Evolutionary conservation across 192 early-diverging fungal genomes (phyloP), one percentile per base, ranked within the genome.

Genomic region (Entomortierella chlamydospora): DNA sequence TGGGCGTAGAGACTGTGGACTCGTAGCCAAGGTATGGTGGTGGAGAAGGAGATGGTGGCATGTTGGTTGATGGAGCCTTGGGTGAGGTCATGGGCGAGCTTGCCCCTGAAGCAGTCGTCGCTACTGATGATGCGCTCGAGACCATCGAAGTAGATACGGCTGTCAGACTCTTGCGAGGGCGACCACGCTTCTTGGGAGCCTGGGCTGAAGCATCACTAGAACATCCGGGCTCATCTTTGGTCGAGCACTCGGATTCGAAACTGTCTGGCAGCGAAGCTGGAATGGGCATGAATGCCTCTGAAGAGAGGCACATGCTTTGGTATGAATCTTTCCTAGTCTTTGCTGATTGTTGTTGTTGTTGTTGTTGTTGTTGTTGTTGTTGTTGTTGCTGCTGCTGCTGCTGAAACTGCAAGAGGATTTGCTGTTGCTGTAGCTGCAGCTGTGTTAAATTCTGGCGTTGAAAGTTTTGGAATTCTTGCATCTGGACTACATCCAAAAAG

Each of bases 41-140:
- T 7, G 68, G 63, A 0, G 68, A 70, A 1, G 76, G 76, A 7
- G 76, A 79, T 20, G 76, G 30, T 2, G 76, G 68, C 61, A 79
- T 64, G n/a, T 53, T 79, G 13, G 67, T 64, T 4, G 68, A 70
- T 3, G 68, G 68, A n/a, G 68, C 68, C 30, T 59, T 79, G 18
- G 76, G 62, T 17, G 76, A 79, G 26, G 58, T 53, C 61, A 79
- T 70, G 9, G 76, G 76, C 3, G 76, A 79, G 26, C 57, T 79
- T 9, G 67, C 63, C 4, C 50, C 57, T 22, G 76, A 79, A 11
- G 56, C 37, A 0, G 55, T 4, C 6, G 55, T 34, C 2, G 4
- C 23, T 2, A 13, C 15, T 4, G 52, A 29, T 29, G 25, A 6
- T 4, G 61, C 47, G 6, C 34, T 54, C 8, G 66, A 64, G 2